Conservation (phyloP, 164 flowering plant species). For the Stephania japonica region DNA sequence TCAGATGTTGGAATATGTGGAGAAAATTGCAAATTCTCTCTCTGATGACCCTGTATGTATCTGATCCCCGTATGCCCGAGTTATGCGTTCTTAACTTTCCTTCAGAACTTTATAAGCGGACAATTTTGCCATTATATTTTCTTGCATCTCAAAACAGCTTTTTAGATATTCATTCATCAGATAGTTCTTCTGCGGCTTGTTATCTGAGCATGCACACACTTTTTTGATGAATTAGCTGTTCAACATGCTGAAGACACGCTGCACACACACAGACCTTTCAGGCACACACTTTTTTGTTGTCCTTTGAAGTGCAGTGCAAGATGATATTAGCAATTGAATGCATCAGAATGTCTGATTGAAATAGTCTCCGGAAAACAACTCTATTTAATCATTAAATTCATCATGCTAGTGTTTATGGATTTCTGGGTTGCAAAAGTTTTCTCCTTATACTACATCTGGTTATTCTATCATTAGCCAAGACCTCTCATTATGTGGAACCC, state of each 20-base stretch:
- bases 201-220: not conserved
- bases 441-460: slow-evolving; percentile 12
- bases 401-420: not conserved
- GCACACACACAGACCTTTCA: not conserved
- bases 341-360: not conserved
- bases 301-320: not conserved
- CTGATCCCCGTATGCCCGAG: not conserved
- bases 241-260: not conserved
- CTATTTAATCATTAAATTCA: not conserved
- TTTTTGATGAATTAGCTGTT: not conserved
- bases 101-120: not conserved
- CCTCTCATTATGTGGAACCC: slow-evolving; percentile 99
- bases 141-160: not conserved
- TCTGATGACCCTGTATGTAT: slow-evolving; percentile 74
- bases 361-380: not conserved
- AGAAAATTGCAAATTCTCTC: slow-evolving; percentile 64
- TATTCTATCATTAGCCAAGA: slow-evolving; percentile 54
- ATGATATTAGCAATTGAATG: not conserved
- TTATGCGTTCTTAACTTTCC: not conserved
- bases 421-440: slow-evolving; percentile 9
- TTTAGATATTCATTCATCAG: not conserved
- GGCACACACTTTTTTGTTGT: not conserved
- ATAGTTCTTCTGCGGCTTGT: not conserved
- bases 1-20: slow-evolving; percentile 87
- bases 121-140: not conserved